Evolutionary conservation across 495 filamentous ascomycete species (phyloP).

Genomic region (Aspergillus hancockii): DNA sequence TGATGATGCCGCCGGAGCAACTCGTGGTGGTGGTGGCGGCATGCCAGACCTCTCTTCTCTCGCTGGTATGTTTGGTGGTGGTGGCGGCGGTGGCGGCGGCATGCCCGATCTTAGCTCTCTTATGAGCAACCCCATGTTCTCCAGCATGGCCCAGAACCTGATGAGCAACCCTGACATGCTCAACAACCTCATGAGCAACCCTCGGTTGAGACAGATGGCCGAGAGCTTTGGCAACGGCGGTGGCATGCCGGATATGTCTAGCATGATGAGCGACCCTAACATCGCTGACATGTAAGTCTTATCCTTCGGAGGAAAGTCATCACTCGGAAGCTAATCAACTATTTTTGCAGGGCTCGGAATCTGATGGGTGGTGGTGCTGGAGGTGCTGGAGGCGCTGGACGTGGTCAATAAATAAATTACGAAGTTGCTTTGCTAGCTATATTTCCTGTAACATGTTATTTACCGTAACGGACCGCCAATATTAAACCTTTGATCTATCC

Average conservation of each 20-base stretch:
- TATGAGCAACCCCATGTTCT: slow-evolving; percentile 98
- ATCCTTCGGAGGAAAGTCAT: neutral
- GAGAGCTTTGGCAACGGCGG: slow-evolving; percentile 58
- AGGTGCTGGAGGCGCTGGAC: slow-evolving; percentile 36
- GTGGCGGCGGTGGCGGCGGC: slow-evolving; percentile 60
- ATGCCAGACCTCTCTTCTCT: slow-evolving; percentile 79
- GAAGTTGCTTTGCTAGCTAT: slow-evolving; percentile 6
- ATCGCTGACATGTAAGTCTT: slow-evolving; percentile 88
- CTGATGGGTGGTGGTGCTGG: slow-evolving; percentile 70
- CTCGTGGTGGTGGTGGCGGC: slow-evolving; percentile 60
- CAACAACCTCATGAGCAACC: slow-evolving; percentile 89
- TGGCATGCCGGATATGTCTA: slow-evolving; percentile 77
- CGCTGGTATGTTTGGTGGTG: slow-evolving; percentile 70
- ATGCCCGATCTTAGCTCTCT: slow-evolving; percentile 83
- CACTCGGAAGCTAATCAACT: slow-evolving; percentile 16
- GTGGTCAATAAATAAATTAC: slow-evolving; percentile 16
- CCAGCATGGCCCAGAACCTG: slow-evolving; percentile 91
- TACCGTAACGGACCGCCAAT: neutral
- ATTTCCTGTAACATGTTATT: slow-evolving; percentile 1
- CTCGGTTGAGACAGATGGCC: slow-evolving; percentile 78
- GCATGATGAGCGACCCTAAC: slow-evolving; percentile 85
- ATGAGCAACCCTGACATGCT: slow-evolving; percentile 95
- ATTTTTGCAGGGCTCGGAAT: slow-evolving; percentile 63
- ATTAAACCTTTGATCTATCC: neutral
- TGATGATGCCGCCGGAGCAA: slow-evolving; percentile 47